Percentiles rank a stretch among this genome's conserved stretches.
phyloP scores from a whole-genome alignment of 1,139 yeast genomes.

The Hyphopichia khmerensis region DNA sequence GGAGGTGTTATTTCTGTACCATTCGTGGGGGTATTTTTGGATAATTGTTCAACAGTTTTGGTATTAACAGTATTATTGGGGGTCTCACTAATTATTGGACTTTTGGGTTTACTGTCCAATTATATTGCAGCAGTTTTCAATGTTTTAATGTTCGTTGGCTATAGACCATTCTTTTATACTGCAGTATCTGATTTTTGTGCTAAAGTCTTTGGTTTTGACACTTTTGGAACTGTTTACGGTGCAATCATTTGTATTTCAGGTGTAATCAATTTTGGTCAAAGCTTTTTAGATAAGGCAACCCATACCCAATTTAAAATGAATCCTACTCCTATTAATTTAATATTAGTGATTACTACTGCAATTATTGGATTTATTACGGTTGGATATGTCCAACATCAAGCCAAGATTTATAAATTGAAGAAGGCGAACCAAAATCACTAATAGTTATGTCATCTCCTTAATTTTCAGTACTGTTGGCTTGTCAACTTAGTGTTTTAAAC shows the following conservation, averaged over 20 bases:
- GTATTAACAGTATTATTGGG: constrained; percentile 30
- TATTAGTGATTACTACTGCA: constrained; percentile 26
- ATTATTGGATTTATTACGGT: constrained; percentile 32
- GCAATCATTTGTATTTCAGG: constrained; percentile 44
- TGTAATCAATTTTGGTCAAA: constrained; percentile 37
- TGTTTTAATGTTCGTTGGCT: constrained; percentile 39
- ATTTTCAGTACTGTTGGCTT: neutral
- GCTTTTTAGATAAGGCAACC: constrained; percentile 37
- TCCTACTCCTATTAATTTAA: constrained; percentile 39
- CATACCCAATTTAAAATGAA: constrained; percentile 41
- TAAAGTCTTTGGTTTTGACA: constrained; percentile 49
- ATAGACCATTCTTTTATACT: constrained; percentile 47
- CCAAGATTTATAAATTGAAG: constrained; percentile 19
- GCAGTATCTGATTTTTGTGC: constrained; percentile 46
- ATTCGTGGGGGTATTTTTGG: constrained; percentile 41
- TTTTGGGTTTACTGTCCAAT: constrained; percentile 35
- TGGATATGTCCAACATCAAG: constrained; percentile 29
- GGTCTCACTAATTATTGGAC: constrained; percentile 35
- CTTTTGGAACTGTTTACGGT: constrained; percentile 49
- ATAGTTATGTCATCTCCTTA: neutral
- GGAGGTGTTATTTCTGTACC: constrained; percentile 47
- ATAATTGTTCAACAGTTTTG: constrained; percentile 33
- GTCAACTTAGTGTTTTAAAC: neutral
- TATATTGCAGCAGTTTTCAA: constrained; percentile 31
- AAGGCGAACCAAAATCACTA: constrained; percentile 6